These are phyloP conservation scores for Cladosporium sphaerospermum DNA, from an alignment of 2,329 filamentous ascomycete species.

Conservation along the genomic window DNA sequence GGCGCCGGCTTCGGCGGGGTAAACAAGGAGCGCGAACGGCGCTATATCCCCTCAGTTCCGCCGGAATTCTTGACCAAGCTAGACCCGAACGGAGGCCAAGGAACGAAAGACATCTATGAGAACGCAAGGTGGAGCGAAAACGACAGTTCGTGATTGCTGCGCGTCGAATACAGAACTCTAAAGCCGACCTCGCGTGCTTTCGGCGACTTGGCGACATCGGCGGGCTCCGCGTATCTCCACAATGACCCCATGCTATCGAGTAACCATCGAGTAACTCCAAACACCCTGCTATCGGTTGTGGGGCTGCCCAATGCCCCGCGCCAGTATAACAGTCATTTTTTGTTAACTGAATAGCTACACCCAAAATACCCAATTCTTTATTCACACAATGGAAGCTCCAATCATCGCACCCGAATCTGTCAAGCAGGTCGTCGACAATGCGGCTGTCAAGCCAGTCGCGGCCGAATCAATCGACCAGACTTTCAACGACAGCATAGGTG, in stretches of 20 bases:
- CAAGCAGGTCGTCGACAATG: slow-evolving; percentile 20
- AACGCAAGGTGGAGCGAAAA: slow-evolving; percentile 26
- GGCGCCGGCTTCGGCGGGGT: slow-evolving; percentile 90
- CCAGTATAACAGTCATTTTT: slow-evolving; percentile 3
- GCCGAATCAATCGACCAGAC: slow-evolving; percentile 47
- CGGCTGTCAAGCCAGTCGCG: slow-evolving; percentile 29
- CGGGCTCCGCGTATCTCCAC: slow-evolving; percentile 6
- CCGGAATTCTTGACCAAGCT: slow-evolving; percentile 88
- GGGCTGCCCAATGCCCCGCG: slow-evolving; percentile 12
- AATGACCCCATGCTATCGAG: slow-evolving; percentile 2
- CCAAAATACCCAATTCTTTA: not conserved
- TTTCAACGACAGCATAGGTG: slow-evolving; percentile 50
- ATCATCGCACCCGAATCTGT: slow-evolving; percentile 28
- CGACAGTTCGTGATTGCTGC: slow-evolving; percentile 15
- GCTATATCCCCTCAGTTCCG: slow-evolving; percentile 93
- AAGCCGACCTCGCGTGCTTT: not conserved
- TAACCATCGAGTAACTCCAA: not conserved
- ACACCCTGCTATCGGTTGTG: not conserved
- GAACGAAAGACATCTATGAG: slow-evolving; percentile 27
- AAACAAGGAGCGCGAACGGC: slow-evolving; percentile 83
- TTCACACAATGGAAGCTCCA: slow-evolving; percentile 23
- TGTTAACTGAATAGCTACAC: not conserved
- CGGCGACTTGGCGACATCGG: slow-evolving; percentile 12
- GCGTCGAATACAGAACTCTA: not conserved
- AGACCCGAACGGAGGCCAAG: slow-evolving; percentile 46